Percentiles rank a stretch among this genome's conserved stretches.
Conservation (phyloP, 768 basidiomycete species). For the Gloeopeniophorella convolvens region DNA sequence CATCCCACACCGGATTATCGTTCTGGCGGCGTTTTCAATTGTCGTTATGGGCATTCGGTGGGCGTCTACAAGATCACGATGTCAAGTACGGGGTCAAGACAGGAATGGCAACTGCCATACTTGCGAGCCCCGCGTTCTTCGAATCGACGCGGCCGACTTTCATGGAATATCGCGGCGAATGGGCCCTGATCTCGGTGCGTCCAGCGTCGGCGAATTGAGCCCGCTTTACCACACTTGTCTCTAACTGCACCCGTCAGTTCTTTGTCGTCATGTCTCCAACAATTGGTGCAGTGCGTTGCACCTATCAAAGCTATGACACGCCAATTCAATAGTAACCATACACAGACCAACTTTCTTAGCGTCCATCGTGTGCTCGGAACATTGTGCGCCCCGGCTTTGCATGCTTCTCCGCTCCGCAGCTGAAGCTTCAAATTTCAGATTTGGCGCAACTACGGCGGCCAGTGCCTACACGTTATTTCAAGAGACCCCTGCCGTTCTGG, state of each 20-base stretch:
- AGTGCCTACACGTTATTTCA: conserved; percentile 68
- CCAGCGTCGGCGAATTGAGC: conserved; percentile 2
- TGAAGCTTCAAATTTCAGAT: conserved; percentile 34
- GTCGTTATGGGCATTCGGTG: conserved; percentile 64
- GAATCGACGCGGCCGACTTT: conserved; percentile 72
- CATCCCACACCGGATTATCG: conserved; percentile 52
- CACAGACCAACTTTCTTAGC: conserved; percentile 78
- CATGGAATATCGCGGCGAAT: conserved; percentile 82
- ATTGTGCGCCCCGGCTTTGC: conserved; percentile 43
- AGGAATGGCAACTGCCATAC: conserved; percentile 72
- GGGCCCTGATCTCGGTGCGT: conserved; percentile 88
- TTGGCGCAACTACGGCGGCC: conserved; percentile 75
- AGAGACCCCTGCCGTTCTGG: conserved; percentile 64
- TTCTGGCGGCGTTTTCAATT: conserved; percentile 59
- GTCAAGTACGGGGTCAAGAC: conserved; percentile 86
- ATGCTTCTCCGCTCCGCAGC: background rate
- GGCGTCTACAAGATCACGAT: conserved; percentile 60
- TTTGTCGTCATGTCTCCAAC: conserved; percentile 91
- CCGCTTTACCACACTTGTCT: too few species aligned
- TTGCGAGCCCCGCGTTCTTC: conserved; percentile 87
- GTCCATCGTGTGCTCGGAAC: conserved; percentile 84
- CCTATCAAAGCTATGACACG: conserved; percentile 7
- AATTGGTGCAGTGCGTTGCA: conserved; percentile 66
- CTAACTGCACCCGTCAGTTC: conserved; percentile 40
- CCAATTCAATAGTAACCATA: conserved; percentile 11